phyloP scores from a whole-genome alignment of 768 basidiomycete genomes.

The Butyriboletus loyo region DNA sequence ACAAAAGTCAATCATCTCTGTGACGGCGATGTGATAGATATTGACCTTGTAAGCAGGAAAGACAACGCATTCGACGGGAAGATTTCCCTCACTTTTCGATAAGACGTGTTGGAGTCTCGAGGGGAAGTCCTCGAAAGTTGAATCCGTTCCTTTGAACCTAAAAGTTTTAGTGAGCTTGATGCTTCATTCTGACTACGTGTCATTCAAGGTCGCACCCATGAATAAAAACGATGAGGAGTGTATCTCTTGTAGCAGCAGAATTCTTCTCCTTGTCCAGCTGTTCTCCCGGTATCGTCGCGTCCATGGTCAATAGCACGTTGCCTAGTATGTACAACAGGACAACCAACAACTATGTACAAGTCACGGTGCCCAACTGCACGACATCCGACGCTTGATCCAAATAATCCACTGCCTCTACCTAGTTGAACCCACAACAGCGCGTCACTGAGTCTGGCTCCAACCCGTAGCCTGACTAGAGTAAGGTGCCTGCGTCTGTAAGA shows the following conservation, averaged over 20 bases:
- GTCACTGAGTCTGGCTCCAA: slow-evolving; percentile 32
- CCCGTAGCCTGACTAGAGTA: slow-evolving; percentile 43
- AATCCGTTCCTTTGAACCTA: slow-evolving; percentile 60
- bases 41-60: slow-evolving; percentile 88
- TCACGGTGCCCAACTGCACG: too few relatives aligned
- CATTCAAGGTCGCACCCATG: slow-evolving; percentile 55
- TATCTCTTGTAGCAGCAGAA: slow-evolving; percentile 31
- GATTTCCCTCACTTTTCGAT: slow-evolving; percentile 54
- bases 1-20: slow-evolving; percentile 9
- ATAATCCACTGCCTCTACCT: background rate
- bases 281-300: slow-evolving; percentile 4
- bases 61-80: slow-evolving; percentile 66
- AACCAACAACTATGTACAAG: background rate
- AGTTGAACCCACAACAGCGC: background rate
- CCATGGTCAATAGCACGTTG: slow-evolving; percentile 10
- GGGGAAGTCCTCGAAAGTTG: slow-evolving; percentile 78
- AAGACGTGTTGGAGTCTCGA: slow-evolving; percentile 75
- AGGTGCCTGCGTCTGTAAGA: slow-evolving; percentile 52
- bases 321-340: slow-evolving; percentile 13
- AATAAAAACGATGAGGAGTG: slow-evolving; percentile 70
- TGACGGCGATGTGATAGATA: slow-evolving; percentile 5
- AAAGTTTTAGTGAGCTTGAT: background rate
- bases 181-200: background rate
- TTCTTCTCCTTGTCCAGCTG: slow-evolving; percentile 3
- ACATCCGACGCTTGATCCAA: background rate